Evolutionary conservation across 176 grass and related monocot genomes (phyloP).

Genomic region (Puccinellia tenuiflora): DNA sequence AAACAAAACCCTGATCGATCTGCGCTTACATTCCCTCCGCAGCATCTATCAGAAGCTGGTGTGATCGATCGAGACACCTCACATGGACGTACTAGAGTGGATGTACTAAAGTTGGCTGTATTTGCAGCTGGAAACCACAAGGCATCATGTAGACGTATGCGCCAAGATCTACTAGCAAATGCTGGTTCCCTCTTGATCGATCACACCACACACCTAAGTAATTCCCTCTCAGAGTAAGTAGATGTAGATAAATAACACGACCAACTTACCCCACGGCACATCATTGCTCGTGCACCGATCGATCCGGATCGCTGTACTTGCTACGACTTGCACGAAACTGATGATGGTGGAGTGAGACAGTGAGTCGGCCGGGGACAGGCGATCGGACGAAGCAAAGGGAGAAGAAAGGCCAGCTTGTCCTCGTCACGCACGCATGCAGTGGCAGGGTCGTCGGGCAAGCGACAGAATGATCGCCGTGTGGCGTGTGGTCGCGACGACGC

Average conservation of each 20-base stretch:
- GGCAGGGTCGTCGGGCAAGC: background rate
- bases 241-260: too few species aligned
- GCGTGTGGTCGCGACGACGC: background rate
- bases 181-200: background rate
- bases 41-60: background rate
- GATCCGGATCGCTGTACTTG: background rate
- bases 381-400: conserved; percentile 2
- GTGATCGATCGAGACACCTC: background rate
- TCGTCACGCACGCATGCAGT: background rate
- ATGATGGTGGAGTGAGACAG: background rate
- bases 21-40: conserved; percentile 6
- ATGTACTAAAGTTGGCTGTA: too few species aligned
- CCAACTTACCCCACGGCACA: too few species aligned
- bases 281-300: background rate
- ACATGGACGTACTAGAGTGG: too few species aligned
- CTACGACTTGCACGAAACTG: background rate
- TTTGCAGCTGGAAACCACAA: background rate
- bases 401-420: background rate
- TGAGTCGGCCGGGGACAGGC: background rate
- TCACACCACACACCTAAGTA: too few species aligned
- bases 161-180: background rate
- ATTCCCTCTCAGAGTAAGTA: too few species aligned
- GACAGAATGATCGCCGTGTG: conserved; percentile 41
- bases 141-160: background rate
- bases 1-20: background rate